Evolutionary conservation across 768 basidiomycete genomes (phyloP).

Genomic region (Amanita pseudoporphyria): DNA sequence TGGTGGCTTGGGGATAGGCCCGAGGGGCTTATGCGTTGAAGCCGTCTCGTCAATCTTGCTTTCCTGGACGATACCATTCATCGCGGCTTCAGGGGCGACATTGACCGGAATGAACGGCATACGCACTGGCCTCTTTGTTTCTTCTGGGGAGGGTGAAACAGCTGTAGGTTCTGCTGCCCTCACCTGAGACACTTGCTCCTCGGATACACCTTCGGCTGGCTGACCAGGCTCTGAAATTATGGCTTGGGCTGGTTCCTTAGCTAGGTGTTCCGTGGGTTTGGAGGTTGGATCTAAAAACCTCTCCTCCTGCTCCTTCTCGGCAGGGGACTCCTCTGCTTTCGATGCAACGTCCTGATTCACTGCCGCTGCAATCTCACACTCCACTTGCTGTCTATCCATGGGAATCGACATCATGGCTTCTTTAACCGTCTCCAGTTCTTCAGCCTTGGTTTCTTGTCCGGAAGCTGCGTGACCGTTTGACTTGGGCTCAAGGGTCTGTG

Average conservation of each 20-base stretch:
- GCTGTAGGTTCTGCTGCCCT: no score
- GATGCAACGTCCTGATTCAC: neutral
- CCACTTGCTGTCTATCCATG: neutral
- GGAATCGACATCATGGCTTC: neutral
- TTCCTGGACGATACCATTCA: neutral
- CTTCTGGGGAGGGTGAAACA: neutral
- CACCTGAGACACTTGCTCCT: constrained; percentile 1
- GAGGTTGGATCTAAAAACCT: neutral
- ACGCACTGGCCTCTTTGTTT: neutral
- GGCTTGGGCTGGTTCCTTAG: neutral
- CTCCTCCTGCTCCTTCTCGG: neutral
- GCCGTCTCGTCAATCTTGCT: neutral
- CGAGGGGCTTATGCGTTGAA: constrained; percentile 5
- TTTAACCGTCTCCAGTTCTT: neutral
- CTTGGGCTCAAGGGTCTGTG: neutral
- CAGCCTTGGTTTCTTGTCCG: neutral
- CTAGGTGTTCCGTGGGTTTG: neutral
- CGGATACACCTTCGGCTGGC: neutral
- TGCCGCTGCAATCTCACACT: neutral
- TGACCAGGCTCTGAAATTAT: neutral
- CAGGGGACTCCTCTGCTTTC: neutral
- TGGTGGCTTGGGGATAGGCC: neutral
- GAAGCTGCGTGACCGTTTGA: neutral
- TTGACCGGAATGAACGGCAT: constrained; percentile 5
- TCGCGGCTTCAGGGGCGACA: neutral